Evolutionary conservation across 2,329 filamentous ascomycete genomes (phyloP), one percentile per base, ranked within the genome.

Genomic region (Clathrospora elynae): DNA sequence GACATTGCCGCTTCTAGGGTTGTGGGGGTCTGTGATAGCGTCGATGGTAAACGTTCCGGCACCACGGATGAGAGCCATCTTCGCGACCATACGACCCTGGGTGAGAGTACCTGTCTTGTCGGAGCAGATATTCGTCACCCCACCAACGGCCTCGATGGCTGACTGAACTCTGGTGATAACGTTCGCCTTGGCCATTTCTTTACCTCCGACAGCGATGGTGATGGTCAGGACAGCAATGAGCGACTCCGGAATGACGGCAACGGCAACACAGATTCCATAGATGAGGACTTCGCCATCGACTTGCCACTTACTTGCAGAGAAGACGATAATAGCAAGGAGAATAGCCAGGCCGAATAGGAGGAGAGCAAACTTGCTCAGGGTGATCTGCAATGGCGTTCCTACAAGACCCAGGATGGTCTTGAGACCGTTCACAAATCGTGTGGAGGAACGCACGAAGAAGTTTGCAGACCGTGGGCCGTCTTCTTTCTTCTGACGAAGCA

Each of bases 321-420:
- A 77, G 25, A 87, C 84, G 55, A 88, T 82, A 53, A 88, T 79
- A 6, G 84, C 84, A 49, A 84, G 85, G 17, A 88, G 58, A 9
- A 88, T 79, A 2, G 85, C 90, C 35, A 90, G 80, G 32, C 78
- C 83, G 62, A 95, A 95, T 2, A 95, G 80, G 3, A 89, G 66
- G 29, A 93, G 83, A 18, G 90, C 90, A 61, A 96, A 85, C 70
- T 91, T 90, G 73, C 87, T 89, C 36, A 96, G 78, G 62, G 88
- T 92, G 54, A 86, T 85, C 72, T 95, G 89, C 31, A 96, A 76
- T 1, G 90, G 90, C 1, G 90, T 95, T 35, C 90, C 90, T 40
- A 87, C 78, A 46, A 87, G 78, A 36, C 85, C 85, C 6, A 88
- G 73, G 60, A 88, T 73, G 11, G 70, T 70, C 61, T 74, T 77